Percentiles rank a stretch among this genome's conserved stretches.
Evolutionary conservation across 2,329 filamentous ascomycete genomes (phyloP).

Genomic region (Aspergillus phoenicis): DNA sequence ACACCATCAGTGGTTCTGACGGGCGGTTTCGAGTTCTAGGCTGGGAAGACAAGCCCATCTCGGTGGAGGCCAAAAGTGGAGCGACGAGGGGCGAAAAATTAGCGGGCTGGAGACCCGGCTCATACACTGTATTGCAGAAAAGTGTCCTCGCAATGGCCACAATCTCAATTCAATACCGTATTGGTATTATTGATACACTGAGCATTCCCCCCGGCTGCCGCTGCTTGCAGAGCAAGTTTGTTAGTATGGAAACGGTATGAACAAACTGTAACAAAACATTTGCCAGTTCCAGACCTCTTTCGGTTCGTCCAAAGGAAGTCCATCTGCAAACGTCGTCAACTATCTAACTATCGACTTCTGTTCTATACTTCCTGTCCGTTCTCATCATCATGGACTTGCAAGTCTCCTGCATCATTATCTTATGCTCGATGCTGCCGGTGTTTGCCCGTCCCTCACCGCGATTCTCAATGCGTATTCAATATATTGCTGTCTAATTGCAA

Average conservation of each 20-base stretch:
- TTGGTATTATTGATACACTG: not conserved
- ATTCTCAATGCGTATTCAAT: too few relatives aligned
- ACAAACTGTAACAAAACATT: not conserved
- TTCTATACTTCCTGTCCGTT: not conserved
- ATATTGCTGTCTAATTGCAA: conserved; percentile 5
- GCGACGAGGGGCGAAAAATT: conserved; percentile 1
- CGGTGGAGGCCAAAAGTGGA: conserved; percentile 10
- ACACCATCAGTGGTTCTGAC: conserved; percentile 19
- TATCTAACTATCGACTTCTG: too few relatives aligned
- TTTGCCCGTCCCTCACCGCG: too few relatives aligned
- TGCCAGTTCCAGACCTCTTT: not conserved
- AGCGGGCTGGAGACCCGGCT: not conserved
- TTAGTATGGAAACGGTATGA: not conserved
- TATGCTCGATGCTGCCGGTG: not conserved
- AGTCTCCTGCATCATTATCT: not conserved
- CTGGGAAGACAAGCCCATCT: conserved; percentile 4
- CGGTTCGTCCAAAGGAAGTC: not conserved
- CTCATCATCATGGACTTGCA: not conserved
- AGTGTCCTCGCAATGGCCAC: not conserved
- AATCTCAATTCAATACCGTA: not conserved
- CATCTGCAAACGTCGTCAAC: not conserved
- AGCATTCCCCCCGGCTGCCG: not conserved
- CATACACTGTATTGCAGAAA: not conserved
- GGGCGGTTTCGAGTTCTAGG: conserved; percentile 23
- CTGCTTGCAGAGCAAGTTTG: not conserved